Conservation (phyloP, 2,329 filamentous ascomycete species). For the Botrytis squamosa region DNA sequence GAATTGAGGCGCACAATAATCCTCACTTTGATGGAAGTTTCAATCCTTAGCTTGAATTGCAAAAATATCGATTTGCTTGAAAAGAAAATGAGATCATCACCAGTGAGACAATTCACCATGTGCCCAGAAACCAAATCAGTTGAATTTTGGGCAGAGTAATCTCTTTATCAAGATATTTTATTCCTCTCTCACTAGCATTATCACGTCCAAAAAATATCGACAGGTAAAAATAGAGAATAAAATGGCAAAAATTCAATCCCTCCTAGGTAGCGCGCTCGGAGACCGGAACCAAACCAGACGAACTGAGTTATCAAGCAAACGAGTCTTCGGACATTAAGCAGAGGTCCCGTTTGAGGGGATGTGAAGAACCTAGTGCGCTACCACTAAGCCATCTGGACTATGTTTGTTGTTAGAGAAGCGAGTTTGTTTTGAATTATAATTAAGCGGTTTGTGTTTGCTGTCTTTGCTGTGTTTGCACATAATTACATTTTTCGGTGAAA, state of each 20-base stretch:
- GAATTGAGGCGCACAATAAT: not conserved
- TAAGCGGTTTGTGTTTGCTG: not conserved
- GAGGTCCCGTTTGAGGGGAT: constrained; percentile 3
- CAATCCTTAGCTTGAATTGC: not conserved
- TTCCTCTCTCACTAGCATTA: too few relatives aligned
- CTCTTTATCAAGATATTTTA: not conserved
- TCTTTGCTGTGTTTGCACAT: not conserved
- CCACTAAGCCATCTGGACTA: constrained; percentile 11
- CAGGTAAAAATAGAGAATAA: not conserved
- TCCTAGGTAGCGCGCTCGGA: not conserved
- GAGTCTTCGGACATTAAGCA: constrained; percentile 5
- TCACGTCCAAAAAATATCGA: not conserved
- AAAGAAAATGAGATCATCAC: not conserved
- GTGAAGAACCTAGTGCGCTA: constrained; percentile 5
- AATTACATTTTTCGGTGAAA: not conserved
- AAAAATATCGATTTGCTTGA: not conserved
- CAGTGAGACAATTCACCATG: not conserved
- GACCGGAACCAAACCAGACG: not conserved
- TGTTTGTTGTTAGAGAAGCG: not conserved
- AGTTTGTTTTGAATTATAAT: not conserved
- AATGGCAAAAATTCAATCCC: not conserved
- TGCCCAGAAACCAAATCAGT: not conserved
- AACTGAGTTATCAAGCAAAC: not conserved
- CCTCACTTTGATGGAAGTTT: not conserved
- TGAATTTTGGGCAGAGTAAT: not conserved